Conservation (phyloP, 2,329 filamentous ascomycete genomes). For the Lecanoromycetidae sp. region DNA sequence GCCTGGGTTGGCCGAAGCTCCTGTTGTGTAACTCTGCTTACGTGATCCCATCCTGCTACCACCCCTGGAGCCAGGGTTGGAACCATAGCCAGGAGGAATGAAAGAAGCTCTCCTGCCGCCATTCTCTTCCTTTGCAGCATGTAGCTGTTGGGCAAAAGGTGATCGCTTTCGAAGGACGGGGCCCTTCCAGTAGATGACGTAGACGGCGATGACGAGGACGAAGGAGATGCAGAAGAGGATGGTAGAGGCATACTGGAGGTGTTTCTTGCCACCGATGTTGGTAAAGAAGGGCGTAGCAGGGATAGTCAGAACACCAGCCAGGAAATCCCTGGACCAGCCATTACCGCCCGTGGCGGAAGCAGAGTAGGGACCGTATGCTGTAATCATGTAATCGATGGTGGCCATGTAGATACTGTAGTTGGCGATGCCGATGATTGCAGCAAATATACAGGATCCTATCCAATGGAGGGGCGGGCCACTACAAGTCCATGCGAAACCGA, state of each 20-base stretch:
- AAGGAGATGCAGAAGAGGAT: conserved; percentile 53
- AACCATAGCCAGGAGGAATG: conserved; percentile 5
- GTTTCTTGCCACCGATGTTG: conserved; percentile 43
- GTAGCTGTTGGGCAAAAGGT: conserved; percentile 53
- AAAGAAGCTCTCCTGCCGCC: conserved; percentile 13
- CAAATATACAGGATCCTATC: conserved; percentile 51
- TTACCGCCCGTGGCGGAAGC: conserved; percentile 57
- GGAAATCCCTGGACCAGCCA: conserved; percentile 52
- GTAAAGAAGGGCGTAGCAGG: conserved; percentile 38
- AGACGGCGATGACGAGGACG: conserved; percentile 50
- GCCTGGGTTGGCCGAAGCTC: too few species aligned
- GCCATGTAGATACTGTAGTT: conserved; percentile 52
- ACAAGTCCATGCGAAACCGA: conserved; percentile 51
- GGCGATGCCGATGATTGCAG: conserved; percentile 48
- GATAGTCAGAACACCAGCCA: conserved; percentile 52
- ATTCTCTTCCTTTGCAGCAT: conserved; percentile 30
- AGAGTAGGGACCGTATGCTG: conserved; percentile 53
- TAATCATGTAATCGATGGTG: conserved; percentile 57
- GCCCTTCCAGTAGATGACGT: conserved; percentile 55
- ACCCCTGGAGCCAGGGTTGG: conserved; percentile 2
- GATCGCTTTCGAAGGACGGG: conserved; percentile 48
- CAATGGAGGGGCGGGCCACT: conserved; percentile 46
- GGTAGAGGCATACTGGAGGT: conserved; percentile 48
- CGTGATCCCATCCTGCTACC: conserved; percentile 5
- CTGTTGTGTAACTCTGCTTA: background rate